phyloP scores from a whole-genome alignment of 495 filamentous ascomycete species.

The Zalerion maritima region DNA sequence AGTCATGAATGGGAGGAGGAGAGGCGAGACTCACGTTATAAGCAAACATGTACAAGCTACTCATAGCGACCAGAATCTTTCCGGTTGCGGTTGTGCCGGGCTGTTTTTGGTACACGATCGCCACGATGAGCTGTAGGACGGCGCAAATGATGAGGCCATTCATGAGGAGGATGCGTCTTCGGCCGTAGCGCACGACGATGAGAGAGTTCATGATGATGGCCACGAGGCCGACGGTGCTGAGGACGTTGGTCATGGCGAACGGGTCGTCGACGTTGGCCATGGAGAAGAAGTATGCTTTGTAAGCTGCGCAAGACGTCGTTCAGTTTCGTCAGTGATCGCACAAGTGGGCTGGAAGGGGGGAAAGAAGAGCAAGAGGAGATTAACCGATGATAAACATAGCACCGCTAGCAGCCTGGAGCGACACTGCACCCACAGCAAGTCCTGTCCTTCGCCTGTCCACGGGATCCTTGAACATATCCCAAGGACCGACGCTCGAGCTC shows the following conservation, averaged over 20 bases:
- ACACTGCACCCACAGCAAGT: slow-evolving; percentile 34
- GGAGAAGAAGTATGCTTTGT: slow-evolving; percentile 51
- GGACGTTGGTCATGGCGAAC: slow-evolving; percentile 44
- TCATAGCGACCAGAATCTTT: slow-evolving; percentile 37
- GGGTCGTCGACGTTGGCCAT: slow-evolving; percentile 45
- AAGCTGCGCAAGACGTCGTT: slow-evolving; percentile 31
- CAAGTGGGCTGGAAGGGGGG: not conserved
- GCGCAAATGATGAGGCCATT: slow-evolving; percentile 38
- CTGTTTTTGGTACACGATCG: slow-evolving; percentile 35
- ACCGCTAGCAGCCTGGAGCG: slow-evolving; percentile 41
- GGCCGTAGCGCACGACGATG: slow-evolving; percentile 39
- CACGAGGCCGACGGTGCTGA: slow-evolving; percentile 40
- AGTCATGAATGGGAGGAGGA: not conserved
- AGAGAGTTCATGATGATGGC: slow-evolving; percentile 39
- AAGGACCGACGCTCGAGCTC: slow-evolving; percentile 22
- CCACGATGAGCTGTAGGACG: slow-evolving; percentile 37
- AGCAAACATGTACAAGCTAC: slow-evolving; percentile 39
- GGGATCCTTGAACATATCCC: slow-evolving; percentile 40
- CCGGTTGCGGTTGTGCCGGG: slow-evolving; percentile 32
- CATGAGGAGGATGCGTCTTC: slow-evolving; percentile 37
- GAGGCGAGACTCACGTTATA: slow-evolving; percentile 31
- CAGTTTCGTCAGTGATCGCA: slow-evolving; percentile 5
- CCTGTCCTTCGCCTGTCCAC: slow-evolving; percentile 37
- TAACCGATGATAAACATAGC: slow-evolving; percentile 46
- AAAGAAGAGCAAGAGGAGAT: slow-evolving; percentile 1